Percentiles rank a stretch among this genome's conserved stretches.
phyloP scores from a whole-genome alignment of 805 yeast species.

The Naumovozyma dairenensis region DNA sequence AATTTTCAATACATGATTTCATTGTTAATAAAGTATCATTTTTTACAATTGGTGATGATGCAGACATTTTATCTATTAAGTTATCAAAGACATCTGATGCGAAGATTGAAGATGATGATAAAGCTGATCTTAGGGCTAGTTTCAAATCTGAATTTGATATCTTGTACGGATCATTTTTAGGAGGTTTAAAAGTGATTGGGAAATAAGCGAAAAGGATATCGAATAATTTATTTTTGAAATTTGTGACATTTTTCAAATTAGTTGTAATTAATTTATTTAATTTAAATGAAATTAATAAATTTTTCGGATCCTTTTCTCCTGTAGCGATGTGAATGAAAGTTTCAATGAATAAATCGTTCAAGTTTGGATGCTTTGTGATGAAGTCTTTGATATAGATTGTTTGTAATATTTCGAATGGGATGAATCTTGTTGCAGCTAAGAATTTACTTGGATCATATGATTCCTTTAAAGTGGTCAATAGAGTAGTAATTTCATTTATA shows the following conservation, averaged over 20 bases:
- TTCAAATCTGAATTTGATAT: constrained; percentile 70
- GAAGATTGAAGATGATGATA: constrained; percentile 50
- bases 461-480: constrained; percentile 32
- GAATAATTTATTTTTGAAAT: constrained; percentile 58
- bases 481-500: constrained; percentile 25
- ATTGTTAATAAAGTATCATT: constrained; percentile 64
- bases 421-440: constrained; percentile 53
- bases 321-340: constrained; percentile 59
- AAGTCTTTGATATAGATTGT: constrained; percentile 28
- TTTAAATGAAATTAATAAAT: constrained; percentile 60
- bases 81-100: constrained; percentile 70
- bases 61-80: constrained; percentile 66
- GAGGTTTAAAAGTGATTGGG: constrained; percentile 92
- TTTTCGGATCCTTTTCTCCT: constrained; percentile 93
- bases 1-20: constrained; percentile 42
- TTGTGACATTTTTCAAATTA: constrained; percentile 23
- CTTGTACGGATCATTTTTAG: constrained; percentile 71
- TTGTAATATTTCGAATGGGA: constrained; percentile 43
- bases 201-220: constrained; percentile 90
- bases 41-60: constrained; percentile 64
- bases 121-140: constrained; percentile 45
- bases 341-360: constrained; percentile 35
- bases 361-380: constrained; percentile 14
- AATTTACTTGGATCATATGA: constrained; percentile 47
- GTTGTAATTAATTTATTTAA: constrained; percentile 40